These are phyloP conservation scores for Myxozyma lipomycoides DNA, from an alignment of 805 yeast species.

Conservation along the genomic window DNA sequence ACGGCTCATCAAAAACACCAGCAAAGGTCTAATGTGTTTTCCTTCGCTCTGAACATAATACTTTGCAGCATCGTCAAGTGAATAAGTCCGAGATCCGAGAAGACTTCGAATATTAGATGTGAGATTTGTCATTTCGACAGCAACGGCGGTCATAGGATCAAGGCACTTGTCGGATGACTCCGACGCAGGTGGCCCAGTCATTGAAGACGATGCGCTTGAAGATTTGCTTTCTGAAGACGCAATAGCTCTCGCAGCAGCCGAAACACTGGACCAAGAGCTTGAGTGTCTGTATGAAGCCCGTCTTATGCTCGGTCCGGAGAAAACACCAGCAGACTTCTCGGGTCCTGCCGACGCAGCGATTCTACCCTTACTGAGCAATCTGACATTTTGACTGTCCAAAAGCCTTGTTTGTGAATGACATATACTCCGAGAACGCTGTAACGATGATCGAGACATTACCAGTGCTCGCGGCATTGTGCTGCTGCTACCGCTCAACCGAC, in stretches of 20 bases:
- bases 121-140: conserved; percentile 85
- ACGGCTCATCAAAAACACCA: conserved; percentile 77
- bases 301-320: no score
- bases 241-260: neutral
- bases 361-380: no score
- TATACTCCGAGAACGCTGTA: no score
- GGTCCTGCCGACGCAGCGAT: no score
- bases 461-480: no score
- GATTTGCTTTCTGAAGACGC: neutral
- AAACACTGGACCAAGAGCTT: neutral
- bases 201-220: neutral
- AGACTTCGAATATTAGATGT: conserved; percentile 82
- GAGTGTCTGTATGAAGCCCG: no score
- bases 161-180: neutral
- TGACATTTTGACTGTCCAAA: no score
- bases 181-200: neutral
- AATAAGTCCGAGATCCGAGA: conserved; percentile 92
- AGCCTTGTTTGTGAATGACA: no score
- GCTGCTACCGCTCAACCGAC: no score
- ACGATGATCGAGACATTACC: no score
- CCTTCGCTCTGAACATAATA: conserved; percentile 97
- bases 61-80: conserved; percentile 83
- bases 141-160: conserved; percentile 88
- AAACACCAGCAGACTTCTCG: no score
- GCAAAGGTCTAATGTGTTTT: conserved; percentile 86